Evolutionary conservation across 345 rosid genomes (phyloP), one percentile per base, ranked within the genome.

Genomic region (Boechera stricta): DNA sequence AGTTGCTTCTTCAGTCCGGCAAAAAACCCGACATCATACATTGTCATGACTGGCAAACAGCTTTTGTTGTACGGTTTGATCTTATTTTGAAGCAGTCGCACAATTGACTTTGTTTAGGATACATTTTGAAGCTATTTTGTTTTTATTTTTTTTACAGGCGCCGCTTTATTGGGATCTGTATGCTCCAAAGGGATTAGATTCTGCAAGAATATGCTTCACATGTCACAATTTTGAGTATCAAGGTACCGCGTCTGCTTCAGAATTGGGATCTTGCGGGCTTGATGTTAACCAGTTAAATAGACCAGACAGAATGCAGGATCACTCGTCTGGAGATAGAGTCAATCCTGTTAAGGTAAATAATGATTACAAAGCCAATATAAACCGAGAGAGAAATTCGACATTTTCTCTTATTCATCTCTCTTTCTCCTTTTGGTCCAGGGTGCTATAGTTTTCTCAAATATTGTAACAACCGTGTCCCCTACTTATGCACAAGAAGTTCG

Each of bases 1-100:
- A 95, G 86, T 82, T 92, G 83, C 91, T 95, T 79, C 88, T 87
- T 77, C 97, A 86, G 84, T 80, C 97, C 57, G 97, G 97, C 73
- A 92, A 95, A 83, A 89, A 82, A 80, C 99, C 99, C 1, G 98
- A 95, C 82, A 90, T 95, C 77, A 90, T 95, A 54, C 99, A 95
- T 78, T 95, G 98, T 81, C 99, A 95, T 74, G 99, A 95, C 80
- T 95, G 99, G 99, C 99, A 95, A 86, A 92, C 99, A 65, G 98
- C 99, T 73, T 95, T 95, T 83, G 90, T 95, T 71, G 98, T 94
- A 90, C 49, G 94, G 61, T 59, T 55, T 67, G 31, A 58, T 48
- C 24, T 5, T 38, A 28, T 67, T 51, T 68, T 57, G 39, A n/a
- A 59, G 45, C 21, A n/a, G 55, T 51, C 62, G 4, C 56, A 13